phyloP scores from a whole-genome alignment of 2,329 filamentous ascomycete species.

The Cordyceps tenuipes region DNA sequence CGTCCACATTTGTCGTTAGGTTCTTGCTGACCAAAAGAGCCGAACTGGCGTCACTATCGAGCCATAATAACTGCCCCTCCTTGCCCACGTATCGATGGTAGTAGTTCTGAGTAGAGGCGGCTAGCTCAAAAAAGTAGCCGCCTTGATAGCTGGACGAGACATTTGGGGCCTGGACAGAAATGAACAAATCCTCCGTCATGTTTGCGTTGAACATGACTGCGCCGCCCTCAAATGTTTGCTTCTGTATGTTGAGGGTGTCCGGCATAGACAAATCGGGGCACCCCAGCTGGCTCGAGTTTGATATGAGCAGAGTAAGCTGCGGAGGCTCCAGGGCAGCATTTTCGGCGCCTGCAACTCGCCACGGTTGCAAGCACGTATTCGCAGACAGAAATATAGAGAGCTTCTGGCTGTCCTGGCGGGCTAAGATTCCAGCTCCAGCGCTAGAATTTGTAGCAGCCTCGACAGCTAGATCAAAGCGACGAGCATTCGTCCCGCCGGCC shows the following conservation, averaged over 20 bases:
- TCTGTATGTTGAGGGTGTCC: constrained; percentile 17
- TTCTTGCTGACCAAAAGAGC: constrained; percentile 74
- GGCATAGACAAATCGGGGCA: constrained; percentile 21
- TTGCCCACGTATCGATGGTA: constrained; percentile 57
- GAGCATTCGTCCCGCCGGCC: constrained; percentile 12
- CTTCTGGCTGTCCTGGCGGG: constrained; percentile 19
- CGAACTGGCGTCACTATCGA: constrained; percentile 76
- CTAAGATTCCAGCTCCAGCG: constrained; percentile 11
- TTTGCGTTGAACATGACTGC: constrained; percentile 58
- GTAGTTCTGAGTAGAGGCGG: constrained; percentile 68
- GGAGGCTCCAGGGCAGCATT: constrained; percentile 37
- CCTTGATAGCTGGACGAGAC: constrained; percentile 52
- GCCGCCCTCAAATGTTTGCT: constrained; percentile 53
- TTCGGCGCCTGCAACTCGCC: constrained; percentile 22
- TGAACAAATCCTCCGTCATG: constrained; percentile 60
- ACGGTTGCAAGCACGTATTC: constrained; percentile 77
- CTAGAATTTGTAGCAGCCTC: constrained; percentile 14
- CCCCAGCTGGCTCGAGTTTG: constrained; percentile 34
- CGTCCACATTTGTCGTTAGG: constrained; percentile 49
- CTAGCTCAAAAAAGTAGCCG: constrained; percentile 72
- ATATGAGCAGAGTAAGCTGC: constrained; percentile 73
- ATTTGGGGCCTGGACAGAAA: constrained; percentile 66
- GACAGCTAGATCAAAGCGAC: constrained; percentile 8
- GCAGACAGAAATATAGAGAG: constrained; percentile 69
- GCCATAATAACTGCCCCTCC: constrained; percentile 50